Evolutionary conservation across 306 rosid genomes (phyloP), one percentile per base, ranked within the genome.

Genomic region (Phaseolus lunatus): DNA sequence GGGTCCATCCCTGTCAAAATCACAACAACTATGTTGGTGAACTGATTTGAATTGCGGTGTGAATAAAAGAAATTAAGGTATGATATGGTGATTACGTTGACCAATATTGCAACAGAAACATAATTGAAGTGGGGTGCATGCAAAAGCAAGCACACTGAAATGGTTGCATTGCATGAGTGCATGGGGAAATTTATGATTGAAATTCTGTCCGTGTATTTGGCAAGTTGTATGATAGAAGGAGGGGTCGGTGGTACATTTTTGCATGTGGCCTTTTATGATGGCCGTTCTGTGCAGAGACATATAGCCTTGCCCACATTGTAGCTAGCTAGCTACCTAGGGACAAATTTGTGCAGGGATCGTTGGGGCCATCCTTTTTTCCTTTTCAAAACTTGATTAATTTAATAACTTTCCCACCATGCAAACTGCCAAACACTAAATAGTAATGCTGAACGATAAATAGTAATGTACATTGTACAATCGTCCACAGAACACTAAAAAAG

Each of bases 191-290:
- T 56, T 74, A 68, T 81, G 72, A 78, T 76, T 82, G 65, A 5
- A 64, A 69, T 44, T 61, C 2, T 81, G 77, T 78, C 76, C 49
- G 16, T 27, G 72, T 58, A 20, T 56, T 43, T 41, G 62, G 31
- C 78, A 59, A 63, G 78, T 63, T 70, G 74, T 73, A 82, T 47
- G 13, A 78, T 50, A 57, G 3, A 58, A 62, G 56, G 86, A 82
- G 78, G 77, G 81, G 63, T 77, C 79, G 69, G 68, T 44, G 79
- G 79, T 78, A 79, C 85, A 57, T 68, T 61, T 58, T 45, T 83
- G 76, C 88, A 81, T 81, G 84, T 78, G 88, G 44, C 50, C 67
- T 68, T 81, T 62, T 78, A 85, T 84, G 70, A 81, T 81, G 78
- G 49, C 69, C 58, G 67, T 80, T 80, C 63, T 73, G 63, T 43